Evolutionary conservation across 768 basidiomycete genomes (phyloP).

Genomic region (Lactarius deliciosus): DNA sequence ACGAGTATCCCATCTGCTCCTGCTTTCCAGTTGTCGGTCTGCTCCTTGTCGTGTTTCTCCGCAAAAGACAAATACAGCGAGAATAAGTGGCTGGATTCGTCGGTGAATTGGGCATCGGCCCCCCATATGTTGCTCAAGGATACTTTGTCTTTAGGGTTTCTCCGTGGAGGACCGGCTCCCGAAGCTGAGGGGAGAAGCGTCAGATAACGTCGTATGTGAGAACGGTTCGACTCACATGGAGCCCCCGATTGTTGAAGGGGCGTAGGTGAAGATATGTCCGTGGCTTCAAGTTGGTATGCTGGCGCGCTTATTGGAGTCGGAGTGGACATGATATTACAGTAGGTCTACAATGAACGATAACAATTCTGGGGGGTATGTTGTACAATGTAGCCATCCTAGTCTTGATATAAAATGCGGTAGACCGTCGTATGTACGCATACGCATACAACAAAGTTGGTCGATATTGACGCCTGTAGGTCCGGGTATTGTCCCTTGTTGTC

Average conservation of each 20-base stretch:
- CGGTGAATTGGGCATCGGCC: neutral
- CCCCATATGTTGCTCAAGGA: neutral
- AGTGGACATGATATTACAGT: neutral
- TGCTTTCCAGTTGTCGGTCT: conserved; percentile 13
- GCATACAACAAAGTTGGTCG: neutral
- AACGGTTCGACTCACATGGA: neutral
- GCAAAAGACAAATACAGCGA: conserved; percentile 21
- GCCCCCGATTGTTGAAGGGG: neutral
- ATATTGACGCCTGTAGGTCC: neutral
- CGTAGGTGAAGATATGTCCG: neutral
- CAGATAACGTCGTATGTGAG: neutral
- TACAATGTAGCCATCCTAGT: neutral
- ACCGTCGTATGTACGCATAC: neutral
- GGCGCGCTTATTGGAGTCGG: neutral
- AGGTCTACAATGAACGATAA: neutral
- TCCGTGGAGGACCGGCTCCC: neutral
- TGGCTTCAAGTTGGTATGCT: too few relatives aligned
- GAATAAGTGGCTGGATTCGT: conserved; percentile 16
- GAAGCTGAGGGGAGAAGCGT: neutral
- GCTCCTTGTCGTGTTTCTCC: conserved; percentile 8
- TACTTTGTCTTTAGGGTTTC: neutral
- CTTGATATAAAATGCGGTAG: neutral
- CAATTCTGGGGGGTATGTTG: neutral
- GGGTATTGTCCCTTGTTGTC: neutral
- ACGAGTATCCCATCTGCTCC: conserved; percentile 21